Percentiles rank a stretch among this genome's conserved stretches.
These are phyloP conservation scores for Leccinum broughii DNA, from an alignment of 768 basidiomycete genomes.

Conservation along the genomic window DNA sequence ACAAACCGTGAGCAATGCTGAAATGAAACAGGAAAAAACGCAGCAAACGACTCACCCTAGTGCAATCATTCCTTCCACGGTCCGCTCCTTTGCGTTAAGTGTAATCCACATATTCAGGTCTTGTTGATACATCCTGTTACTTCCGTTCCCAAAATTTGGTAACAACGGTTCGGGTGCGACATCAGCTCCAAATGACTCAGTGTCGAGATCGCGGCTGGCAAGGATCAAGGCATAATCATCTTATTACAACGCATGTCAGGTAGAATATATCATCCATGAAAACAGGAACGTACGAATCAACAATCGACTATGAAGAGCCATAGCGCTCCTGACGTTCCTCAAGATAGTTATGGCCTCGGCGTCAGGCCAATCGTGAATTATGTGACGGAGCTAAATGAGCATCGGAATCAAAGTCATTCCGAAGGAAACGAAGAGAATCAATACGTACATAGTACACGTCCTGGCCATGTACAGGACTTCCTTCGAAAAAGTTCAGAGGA, in stretches of 20 bases:
- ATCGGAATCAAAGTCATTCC: neutral
- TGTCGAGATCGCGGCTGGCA: conserved; percentile 9
- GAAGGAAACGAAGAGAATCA: neutral
- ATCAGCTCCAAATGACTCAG: conserved; percentile 15
- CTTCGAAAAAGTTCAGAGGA: neutral
- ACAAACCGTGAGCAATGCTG: neutral
- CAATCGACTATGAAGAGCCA: conserved; percentile 32
- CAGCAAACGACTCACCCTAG: conserved; percentile 26
- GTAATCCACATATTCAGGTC: conserved; percentile 48
- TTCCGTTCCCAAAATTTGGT: conserved; percentile 47
- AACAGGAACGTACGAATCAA: conserved; percentile 33
- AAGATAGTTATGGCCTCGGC: conserved; percentile 33
- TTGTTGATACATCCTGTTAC: conserved; percentile 40
- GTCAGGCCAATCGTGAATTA: conserved; percentile 39
- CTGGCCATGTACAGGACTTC: neutral
- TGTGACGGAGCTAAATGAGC: conserved; percentile 25
- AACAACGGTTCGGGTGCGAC: conserved; percentile 46
- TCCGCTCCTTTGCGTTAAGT: conserved; percentile 45
- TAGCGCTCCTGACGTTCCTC: conserved; percentile 28
- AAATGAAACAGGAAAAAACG: neutral
- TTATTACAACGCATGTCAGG: neutral
- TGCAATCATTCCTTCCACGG: conserved; percentile 39
- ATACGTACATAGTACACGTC: neutral
- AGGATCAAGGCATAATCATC: conserved; percentile 23
- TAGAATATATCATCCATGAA: neutral